A percentile compares a stretch with the other conserved stretches of the same genome.
Conservation (phyloP, 805 yeast species). For the Candida krabiensis region DNA sequence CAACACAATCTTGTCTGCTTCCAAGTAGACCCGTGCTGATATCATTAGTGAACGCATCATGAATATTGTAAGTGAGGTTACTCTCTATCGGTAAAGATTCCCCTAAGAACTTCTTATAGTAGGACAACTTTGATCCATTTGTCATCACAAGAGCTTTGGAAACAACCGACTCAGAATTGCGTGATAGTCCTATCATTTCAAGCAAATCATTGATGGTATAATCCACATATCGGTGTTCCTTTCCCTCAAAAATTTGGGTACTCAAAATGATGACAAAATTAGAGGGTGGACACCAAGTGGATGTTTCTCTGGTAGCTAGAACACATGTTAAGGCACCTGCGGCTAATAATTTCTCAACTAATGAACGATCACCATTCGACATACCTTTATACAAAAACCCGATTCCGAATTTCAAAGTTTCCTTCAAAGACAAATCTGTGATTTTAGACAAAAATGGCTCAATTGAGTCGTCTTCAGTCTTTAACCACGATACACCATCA, state of each 20-base stretch:
- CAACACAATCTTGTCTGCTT: constrained; percentile 81
- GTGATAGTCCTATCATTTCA: constrained; percentile 61
- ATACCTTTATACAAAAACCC: constrained; percentile 63
- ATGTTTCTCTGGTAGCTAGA: constrained; percentile 61
- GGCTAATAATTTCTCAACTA: constrained; percentile 53
- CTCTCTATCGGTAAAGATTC: constrained; percentile 88
- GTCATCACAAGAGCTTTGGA: constrained; percentile 59
- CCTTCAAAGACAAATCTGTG: constrained; percentile 44
- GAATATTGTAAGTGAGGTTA: constrained; percentile 53
- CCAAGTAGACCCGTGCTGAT: constrained; percentile 64
- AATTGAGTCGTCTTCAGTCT: constrained; percentile 39
- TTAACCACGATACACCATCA: constrained; percentile 41
- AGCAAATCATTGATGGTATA: constrained; percentile 63
- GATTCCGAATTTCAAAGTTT: constrained; percentile 55
- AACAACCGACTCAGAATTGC: constrained; percentile 26
- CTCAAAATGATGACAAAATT: constrained; percentile 62
- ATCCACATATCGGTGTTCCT: constrained; percentile 67
- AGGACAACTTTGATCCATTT: constrained; percentile 50
- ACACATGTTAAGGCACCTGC: constrained; percentile 54
- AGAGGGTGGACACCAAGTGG: constrained; percentile 50
- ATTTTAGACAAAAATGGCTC: constrained; percentile 44
- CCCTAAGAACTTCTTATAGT: constrained; percentile 67
- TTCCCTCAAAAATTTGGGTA: constrained; percentile 70
- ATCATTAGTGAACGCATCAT: constrained; percentile 72
- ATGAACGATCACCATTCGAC: constrained; percentile 50